A percentile compares a stretch with the other conserved stretches of the same genome.
phyloP scores from a whole-genome alignment of 2,329 filamentous ascomycete species.

The Trichocomaceae sp. region DNA sequence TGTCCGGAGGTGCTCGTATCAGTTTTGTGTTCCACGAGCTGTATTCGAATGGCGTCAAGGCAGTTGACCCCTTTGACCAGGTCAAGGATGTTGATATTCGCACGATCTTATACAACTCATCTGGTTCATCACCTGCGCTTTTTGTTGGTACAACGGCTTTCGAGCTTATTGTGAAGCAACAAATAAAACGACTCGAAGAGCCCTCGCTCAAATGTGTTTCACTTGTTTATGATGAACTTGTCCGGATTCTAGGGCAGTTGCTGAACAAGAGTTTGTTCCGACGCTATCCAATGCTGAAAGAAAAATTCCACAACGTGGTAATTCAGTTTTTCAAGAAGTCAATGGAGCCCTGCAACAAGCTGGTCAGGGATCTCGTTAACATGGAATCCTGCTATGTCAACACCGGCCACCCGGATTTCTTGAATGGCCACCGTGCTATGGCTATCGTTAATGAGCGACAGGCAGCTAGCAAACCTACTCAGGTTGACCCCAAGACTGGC shows the following conservation, averaged over 20 bases:
- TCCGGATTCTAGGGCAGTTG: constrained; percentile 86
- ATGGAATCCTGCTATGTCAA: constrained; percentile 99
- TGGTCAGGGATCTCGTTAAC: constrained; percentile 81
- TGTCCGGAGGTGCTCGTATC: constrained; percentile 95
- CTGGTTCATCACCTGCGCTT: constrained; percentile 90
- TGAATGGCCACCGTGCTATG: constrained; percentile 96
- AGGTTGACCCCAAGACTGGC: constrained; percentile 97
- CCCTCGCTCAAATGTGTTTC: constrained; percentile 96
- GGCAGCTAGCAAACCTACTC: constrained; percentile 72
- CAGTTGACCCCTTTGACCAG: constrained; percentile 92
- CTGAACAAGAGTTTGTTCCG: constrained; percentile 85
- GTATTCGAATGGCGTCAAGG: constrained; percentile 95
- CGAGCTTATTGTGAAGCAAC: constrained; percentile 95
- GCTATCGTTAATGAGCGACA: constrained; percentile 94
- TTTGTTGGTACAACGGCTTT: constrained; percentile 99
- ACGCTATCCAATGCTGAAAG: constrained; percentile 87
- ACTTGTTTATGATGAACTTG: constrained; percentile 92
- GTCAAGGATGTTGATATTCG: constrained; percentile 98
- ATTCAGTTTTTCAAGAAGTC: constrained; percentile 96
- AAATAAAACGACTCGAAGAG: constrained; percentile 93
- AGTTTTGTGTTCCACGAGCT: constrained; percentile 99
- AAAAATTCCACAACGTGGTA: constrained; percentile 91
- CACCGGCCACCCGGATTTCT: constrained; percentile 94
- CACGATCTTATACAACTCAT: constrained; percentile 96
- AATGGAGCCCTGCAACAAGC: constrained; percentile 97